phyloP scores from a whole-genome alignment of 345 rosid genomes.

The Stellera chamaejasme region DNA sequence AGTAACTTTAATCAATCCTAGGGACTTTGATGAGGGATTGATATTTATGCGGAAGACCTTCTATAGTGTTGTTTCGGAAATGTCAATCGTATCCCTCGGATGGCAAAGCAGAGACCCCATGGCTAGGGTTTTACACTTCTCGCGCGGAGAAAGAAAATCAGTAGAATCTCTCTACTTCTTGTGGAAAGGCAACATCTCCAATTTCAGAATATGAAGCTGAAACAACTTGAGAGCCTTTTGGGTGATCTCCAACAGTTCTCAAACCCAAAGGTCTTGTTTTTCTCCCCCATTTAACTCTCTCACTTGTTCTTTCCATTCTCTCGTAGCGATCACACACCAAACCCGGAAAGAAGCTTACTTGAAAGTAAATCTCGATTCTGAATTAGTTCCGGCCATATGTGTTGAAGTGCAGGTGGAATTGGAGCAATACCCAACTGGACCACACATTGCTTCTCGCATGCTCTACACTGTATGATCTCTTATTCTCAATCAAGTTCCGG shows the following conservation, averaged over 20 bases:
- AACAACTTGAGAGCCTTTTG: conserved; percentile 74
- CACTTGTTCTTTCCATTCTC: neutral
- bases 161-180: neutral
- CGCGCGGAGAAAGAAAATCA: neutral
- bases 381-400: neutral
- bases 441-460: conserved; percentile 96
- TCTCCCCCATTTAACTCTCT: neutral
- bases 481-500: neutral
- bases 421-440: conserved; percentile 95
- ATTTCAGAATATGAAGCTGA: conserved; percentile 58
- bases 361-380: neutral
- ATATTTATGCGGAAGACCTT: too few species aligned
- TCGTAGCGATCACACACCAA: too few species aligned
- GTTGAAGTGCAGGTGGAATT: conserved; percentile 55
- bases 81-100: too few species aligned
- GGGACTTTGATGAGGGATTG: too few species aligned
- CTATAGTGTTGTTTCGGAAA: too few species aligned
- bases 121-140: neutral
- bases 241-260: conserved; percentile 74
- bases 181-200: neutral
- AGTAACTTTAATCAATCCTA: too few species aligned
- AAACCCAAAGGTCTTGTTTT: conserved; percentile 49
- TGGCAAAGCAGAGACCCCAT: too few species aligned
- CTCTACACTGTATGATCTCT: conserved; percentile 51
- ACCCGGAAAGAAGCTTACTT: neutral